These are phyloP conservation scores for Gossypium trilobum DNA, from an alignment of 441 rosid species.

Conservation along the genomic window DNA sequence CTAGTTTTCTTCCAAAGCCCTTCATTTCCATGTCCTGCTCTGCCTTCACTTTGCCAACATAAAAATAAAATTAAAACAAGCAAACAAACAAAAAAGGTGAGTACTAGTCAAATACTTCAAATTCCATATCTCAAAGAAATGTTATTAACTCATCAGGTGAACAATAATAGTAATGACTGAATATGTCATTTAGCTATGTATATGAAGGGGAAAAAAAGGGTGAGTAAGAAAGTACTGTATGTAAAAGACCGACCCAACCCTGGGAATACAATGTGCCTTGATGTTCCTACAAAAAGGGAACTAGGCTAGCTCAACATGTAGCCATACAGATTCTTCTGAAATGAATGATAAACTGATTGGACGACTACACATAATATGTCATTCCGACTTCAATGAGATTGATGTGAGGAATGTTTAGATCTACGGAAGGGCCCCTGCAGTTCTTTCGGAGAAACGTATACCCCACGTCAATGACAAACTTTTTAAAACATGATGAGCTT, in stretches of 20 bases:
- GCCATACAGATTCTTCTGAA: background rate
- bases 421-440: conserved; percentile 85
- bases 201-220: background rate
- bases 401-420: conserved; percentile 86
- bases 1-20: too few relatives aligned
- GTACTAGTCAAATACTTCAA: background rate
- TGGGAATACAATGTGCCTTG: background rate
- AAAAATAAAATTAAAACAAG: too few relatives aligned
- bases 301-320: background rate
- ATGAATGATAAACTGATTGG: background rate
- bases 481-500: conserved; percentile 56
- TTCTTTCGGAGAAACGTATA: conserved; percentile 84
- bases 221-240: background rate
- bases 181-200: background rate
- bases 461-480: conserved; percentile 58
- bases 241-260: background rate
- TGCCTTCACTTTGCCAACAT: too few relatives aligned
- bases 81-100: too few relatives aligned
- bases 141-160: background rate
- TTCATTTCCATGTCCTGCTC: too few relatives aligned
- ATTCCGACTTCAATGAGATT: conserved; percentile 92
- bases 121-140: background rate
- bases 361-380: conserved; percentile 67
- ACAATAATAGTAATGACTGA: background rate
- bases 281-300: background rate